Base-by-base conservation (phyloP, 1,139 yeast genomes). In the Yamadazyma dendronema region DNA sequence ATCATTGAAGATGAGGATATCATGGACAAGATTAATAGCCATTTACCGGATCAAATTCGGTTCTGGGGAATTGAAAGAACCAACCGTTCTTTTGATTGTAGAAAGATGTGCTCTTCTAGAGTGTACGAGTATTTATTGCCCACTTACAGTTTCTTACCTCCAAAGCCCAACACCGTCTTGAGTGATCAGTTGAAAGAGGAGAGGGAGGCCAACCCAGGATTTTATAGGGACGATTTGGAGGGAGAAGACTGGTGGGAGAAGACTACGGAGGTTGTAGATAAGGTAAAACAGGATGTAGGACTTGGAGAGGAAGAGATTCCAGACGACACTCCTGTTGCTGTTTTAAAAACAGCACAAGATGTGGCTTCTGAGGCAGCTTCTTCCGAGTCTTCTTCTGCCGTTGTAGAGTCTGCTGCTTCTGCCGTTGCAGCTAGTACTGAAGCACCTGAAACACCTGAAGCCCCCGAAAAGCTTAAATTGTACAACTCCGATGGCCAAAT, bases 21-120 rank as follows among this genome's bases (percentile, higher is more conserved):
- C 37, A 71, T 84, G 31, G 70, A 72, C 30, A 85, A 81, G 57
- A 84, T 94, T 60, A 92, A 92, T 59, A 61, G 69, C 1, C 59
- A 72, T 33, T 70, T 92, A 39, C 98, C 98, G 1, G 90, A 77
- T 9, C 90, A 86, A 47, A 87, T 92, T 46, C 73, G 96, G 44
- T 73, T 92, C 17, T 92, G 98, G 97, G 96, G 96, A 11, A 82
- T 84, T 44, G 87, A 82, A 55, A 76, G 97, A 52, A 85, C 90
- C 7, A 89, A 90, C 58, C 87, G 87, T 54, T 79, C 94, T 0
- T 92, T 94, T 61, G 97, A 92, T 59, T 90, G 97, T 62, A 75
- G 97, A 49, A 90, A 88, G 59, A 79, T 89, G 84, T 94, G 98
- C 62, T 84, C 95, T 4, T 88, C 96, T 9, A 77, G 99, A 59